These are phyloP conservation scores for Conidiobolus incongruus DNA, from an alignment of 371 early-diverging fungal genomes.

Conservation along the genomic window DNA sequence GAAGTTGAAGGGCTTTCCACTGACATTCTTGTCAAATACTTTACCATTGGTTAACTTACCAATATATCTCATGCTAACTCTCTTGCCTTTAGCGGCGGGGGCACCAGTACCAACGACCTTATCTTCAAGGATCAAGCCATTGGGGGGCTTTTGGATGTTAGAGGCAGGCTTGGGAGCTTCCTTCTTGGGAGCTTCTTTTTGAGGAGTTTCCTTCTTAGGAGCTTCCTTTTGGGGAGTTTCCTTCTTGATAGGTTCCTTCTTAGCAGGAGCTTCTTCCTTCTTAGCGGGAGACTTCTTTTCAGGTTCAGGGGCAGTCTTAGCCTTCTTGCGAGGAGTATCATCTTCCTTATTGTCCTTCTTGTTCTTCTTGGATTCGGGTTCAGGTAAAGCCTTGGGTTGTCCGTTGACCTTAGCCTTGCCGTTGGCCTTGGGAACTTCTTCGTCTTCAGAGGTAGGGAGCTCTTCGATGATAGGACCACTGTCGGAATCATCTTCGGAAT, in stretches of 20 bases:
- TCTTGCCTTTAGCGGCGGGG: not conserved
- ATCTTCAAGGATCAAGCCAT: slow-evolving; percentile 2
- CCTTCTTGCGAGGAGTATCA: not conserved
- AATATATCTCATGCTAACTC: slow-evolving; percentile 3
- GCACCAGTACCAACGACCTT: not conserved
- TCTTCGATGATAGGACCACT: not conserved
- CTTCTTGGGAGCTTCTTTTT: too few relatives aligned
- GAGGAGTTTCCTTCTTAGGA: not conserved
- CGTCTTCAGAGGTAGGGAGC: not conserved
- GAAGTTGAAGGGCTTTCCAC: slow-evolving; percentile 79
- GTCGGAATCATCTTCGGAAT: not conserved
- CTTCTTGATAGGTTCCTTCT: not conserved
- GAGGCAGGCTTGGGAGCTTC: too few relatives aligned
- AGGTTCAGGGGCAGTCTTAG: not conserved
- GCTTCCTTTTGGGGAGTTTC: not conserved
- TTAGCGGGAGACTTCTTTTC: not conserved
- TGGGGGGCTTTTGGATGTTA: not conserved
- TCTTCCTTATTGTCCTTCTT: not conserved
- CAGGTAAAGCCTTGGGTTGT: not conserved
- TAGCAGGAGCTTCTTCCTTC: not conserved
- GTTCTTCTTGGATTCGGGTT: not conserved
- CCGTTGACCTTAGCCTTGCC: not conserved
- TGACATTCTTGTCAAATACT: slow-evolving; percentile 80
- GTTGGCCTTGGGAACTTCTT: not conserved
- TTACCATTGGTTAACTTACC: slow-evolving; percentile 54